Evolutionary conservation across 2,329 filamentous ascomycete genomes (phyloP).

Genomic region (Ascochyta fabae): DNA sequence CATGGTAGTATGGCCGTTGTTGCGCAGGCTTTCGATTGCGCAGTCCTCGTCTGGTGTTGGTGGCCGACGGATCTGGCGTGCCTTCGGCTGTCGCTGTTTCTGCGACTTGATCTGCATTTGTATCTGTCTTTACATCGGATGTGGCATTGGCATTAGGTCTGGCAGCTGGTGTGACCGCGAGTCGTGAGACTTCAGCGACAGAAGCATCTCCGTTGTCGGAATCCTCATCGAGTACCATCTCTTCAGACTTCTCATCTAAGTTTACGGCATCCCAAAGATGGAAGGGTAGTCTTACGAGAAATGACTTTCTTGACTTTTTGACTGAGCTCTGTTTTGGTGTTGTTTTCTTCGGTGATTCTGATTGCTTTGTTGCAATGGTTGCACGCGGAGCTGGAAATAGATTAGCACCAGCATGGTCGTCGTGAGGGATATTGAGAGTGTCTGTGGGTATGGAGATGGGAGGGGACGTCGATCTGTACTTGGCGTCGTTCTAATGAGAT

Average conservation of each 20-base stretch:
- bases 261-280: constrained; percentile 8
- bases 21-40: constrained; percentile 44
- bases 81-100: constrained; percentile 19
- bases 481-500: neutral
- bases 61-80: constrained; percentile 34
- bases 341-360: constrained; percentile 30
- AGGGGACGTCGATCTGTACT: neutral
- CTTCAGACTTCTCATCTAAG: constrained; percentile 28
- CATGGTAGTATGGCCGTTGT: constrained; percentile 44
- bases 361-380: constrained; percentile 7
- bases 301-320: constrained; percentile 33
- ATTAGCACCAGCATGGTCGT: neutral
- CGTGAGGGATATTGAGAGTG: neutral
- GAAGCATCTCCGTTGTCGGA: constrained; percentile 16
- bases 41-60: constrained; percentile 39
- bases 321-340: constrained; percentile 30
- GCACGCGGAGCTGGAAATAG: constrained; percentile 19
- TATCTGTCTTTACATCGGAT: neutral
- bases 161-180: constrained; percentile 12
- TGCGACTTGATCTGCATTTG: constrained; percentile 4
- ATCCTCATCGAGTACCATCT: constrained; percentile 19
- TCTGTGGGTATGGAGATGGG: neutral
- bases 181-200: constrained; percentile 17
- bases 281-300: constrained; percentile 23
- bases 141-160: constrained; percentile 7